These are phyloP conservation scores for Casuarina cunninghamiana DNA, from an alignment of 306 rosid species.

Conservation along the genomic window DNA sequence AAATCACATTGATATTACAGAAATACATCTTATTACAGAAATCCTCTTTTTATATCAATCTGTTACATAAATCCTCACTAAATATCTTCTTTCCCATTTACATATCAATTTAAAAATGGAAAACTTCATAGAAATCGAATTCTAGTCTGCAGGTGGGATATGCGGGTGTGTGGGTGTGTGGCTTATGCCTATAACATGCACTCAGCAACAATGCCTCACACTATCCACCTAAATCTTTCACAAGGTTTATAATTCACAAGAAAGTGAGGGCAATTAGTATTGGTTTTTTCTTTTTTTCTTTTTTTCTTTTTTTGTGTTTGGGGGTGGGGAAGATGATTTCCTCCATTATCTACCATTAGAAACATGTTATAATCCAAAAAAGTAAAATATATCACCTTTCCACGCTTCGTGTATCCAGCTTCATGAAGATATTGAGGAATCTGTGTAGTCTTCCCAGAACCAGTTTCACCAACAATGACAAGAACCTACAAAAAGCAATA, in stretches of 20 bases:
- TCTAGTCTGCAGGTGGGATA: not conserved
- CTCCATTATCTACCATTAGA: constrained; percentile 21
- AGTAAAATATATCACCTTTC: constrained; percentile 56
- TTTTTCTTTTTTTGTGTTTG: no score
- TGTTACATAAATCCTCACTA: not conserved
- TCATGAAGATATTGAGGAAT: constrained; percentile 98
- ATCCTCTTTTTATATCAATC: not conserved
- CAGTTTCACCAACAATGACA: constrained; percentile 97
- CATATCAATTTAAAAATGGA: not conserved
- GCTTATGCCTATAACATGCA: not conserved
- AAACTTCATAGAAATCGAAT: not conserved
- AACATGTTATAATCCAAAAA: constrained; percentile 14
- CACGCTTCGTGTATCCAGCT: constrained; percentile 89
- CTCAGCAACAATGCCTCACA: not conserved
- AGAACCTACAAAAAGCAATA: constrained; percentile 60
- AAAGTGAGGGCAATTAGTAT: not conserved
- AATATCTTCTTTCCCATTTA: not conserved
- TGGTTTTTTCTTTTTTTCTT: no score
- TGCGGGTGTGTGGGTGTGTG: not conserved
- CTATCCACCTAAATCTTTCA: not conserved
- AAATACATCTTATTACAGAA: not conserved
- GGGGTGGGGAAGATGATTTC: not conserved
- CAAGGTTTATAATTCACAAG: not conserved
- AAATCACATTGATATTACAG: not conserved
- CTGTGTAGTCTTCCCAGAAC: constrained; percentile 97